Conservation (phyloP, 169 alveolate genomes). For the Ichthyophthirius multifiliis region DNA sequence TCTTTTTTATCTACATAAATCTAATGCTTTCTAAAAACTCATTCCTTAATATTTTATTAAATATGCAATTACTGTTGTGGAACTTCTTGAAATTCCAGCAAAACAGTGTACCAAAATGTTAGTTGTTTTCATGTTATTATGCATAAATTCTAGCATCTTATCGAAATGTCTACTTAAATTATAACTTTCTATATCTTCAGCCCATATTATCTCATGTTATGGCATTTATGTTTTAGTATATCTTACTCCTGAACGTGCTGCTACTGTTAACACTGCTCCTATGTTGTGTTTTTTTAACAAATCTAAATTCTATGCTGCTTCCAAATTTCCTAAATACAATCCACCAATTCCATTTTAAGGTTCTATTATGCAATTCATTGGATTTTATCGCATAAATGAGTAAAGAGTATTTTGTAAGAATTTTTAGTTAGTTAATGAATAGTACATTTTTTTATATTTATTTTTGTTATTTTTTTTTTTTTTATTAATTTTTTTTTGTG, state of each 20-base stretch:
- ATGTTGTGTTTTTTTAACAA: background rate
- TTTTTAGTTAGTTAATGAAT: too few species aligned
- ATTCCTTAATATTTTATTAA: background rate
- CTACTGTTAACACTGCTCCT: background rate
- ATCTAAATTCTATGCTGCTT: background rate
- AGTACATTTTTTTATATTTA: too few species aligned
- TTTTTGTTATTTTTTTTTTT: too few species aligned
- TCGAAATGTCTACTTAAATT: slow-evolving; percentile 3
- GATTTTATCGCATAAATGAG: too few species aligned
- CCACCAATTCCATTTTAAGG: background rate
- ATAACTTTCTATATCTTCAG: background rate
- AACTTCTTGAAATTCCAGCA: background rate
- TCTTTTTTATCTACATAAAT: slow-evolving; percentile 3
- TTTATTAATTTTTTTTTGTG: too few species aligned
- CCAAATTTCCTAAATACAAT: slow-evolving; percentile 6
- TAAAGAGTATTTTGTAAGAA: too few species aligned
- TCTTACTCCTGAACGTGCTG: slow-evolving; percentile 11
- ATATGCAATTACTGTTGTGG: slow-evolving; percentile 5
- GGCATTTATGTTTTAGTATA: background rate
- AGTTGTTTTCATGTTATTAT: background rate
- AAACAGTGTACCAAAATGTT: slow-evolving; percentile 15
- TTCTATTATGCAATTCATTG: slow-evolving; percentile 10
- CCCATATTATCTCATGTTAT: background rate
- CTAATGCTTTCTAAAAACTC: background rate
- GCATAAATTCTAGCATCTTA: background rate